phyloP scores from a whole-genome alignment of 805 yeast genomes.

The Candida ovalis region DNA sequence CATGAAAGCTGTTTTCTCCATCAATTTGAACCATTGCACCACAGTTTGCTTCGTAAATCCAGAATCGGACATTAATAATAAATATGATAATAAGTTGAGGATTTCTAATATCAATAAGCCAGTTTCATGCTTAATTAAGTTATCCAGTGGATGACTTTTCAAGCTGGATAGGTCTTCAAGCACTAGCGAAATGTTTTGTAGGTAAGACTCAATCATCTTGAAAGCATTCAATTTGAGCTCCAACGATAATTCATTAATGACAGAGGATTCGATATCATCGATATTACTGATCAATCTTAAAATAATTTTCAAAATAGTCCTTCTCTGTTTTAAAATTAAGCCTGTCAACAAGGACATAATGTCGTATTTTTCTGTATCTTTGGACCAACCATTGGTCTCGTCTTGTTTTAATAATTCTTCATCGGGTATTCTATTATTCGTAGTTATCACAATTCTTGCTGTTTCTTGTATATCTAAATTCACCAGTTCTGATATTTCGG shows the following conservation, averaged over 20 bases:
- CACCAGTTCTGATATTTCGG: conserved; percentile 36
- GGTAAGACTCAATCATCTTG: conserved; percentile 31
- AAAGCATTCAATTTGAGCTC: conserved; percentile 27
- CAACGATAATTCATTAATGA: conserved; percentile 36
- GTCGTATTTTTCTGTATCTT: conserved; percentile 32
- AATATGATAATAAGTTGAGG: conserved; percentile 23
- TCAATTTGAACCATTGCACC: conserved; percentile 52
- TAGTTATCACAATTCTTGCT: conserved; percentile 43
- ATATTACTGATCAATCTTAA: conserved; percentile 34
- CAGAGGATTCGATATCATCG: conserved; percentile 21
- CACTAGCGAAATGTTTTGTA: conserved; percentile 12
- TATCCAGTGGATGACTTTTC: conserved; percentile 10
- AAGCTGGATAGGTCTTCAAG: conserved; percentile 9
- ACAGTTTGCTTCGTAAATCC: conserved; percentile 31
- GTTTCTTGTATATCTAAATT: conserved; percentile 42
- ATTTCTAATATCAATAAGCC: conserved; percentile 19
- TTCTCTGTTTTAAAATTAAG: conserved; percentile 48
- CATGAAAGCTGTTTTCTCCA: conserved; percentile 32
- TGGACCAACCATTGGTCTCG: conserved; percentile 21
- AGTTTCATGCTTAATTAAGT: conserved; percentile 14
- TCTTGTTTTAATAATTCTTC: conserved; percentile 16
- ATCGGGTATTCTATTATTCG: conserved; percentile 36
- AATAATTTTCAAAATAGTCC: conserved; percentile 42
- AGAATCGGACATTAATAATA: conserved; percentile 22
- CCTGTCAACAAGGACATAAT: conserved; percentile 34